Evolutionary conservation across 148 eudicot species (phyloP).

Genomic region (Polygonum maritimum): DNA sequence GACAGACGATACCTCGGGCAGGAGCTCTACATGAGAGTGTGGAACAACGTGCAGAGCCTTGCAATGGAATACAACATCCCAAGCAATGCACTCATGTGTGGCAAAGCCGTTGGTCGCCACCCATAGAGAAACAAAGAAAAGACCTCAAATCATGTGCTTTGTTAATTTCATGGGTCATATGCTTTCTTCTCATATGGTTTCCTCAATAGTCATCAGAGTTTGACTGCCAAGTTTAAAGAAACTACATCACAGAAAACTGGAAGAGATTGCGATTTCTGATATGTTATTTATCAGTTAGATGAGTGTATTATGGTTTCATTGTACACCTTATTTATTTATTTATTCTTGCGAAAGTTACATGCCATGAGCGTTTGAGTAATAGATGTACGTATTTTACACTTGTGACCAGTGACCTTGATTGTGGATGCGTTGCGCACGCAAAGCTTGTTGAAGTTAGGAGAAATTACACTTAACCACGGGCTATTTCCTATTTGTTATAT

Average conservation of each 20-base stretch:
- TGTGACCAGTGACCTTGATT: neutral
- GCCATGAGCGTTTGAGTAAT: neutral
- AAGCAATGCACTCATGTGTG: slow-evolving; percentile 13
- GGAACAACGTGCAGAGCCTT: slow-evolving; percentile 15
- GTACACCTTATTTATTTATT: slow-evolving; percentile 5
- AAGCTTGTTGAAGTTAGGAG: neutral
- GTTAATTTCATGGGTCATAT: neutral
- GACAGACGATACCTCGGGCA: slow-evolving; percentile 19
- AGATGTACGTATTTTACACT: neutral
- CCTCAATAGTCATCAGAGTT: slow-evolving; percentile 2
- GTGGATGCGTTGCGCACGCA: neutral
- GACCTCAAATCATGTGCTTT: no score
- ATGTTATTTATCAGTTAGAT: neutral
- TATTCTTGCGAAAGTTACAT: neutral
- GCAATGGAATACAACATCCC: slow-evolving; percentile 18
- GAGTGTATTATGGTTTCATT: neutral
- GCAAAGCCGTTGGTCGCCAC: neutral
- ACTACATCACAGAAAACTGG: neutral
- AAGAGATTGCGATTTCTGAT: neutral
- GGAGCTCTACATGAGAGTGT: slow-evolving; percentile 14
- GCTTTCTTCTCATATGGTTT: neutral
- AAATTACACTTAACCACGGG: no score
- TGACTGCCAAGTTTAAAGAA: neutral
- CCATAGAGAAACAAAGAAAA: neutral
- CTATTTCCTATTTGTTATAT: no score